Conservation (phyloP, 2,329 filamentous ascomycete genomes). For the Ceratocystis cacaofunesta region DNA sequence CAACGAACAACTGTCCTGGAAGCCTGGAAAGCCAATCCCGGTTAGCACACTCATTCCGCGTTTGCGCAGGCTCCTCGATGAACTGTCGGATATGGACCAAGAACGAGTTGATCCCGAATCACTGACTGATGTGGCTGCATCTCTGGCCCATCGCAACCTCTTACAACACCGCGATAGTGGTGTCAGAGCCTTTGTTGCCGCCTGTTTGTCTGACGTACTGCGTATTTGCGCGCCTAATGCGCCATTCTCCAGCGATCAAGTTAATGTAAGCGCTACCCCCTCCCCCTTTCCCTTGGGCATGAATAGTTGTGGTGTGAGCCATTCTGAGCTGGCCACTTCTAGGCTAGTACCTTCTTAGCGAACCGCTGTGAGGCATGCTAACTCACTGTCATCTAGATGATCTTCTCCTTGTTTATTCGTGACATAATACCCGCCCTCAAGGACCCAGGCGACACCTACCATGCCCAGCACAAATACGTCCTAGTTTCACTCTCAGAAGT, state of each 20-base stretch:
- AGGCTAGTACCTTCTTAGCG: too few species aligned
- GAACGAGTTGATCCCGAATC: slow-evolving; percentile 72
- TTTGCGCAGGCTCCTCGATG: slow-evolving; percentile 64
- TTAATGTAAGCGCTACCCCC: slow-evolving; percentile 50
- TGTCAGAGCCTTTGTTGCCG: slow-evolving; percentile 75
- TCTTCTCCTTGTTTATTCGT: slow-evolving; percentile 78
- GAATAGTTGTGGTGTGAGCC: background rate
- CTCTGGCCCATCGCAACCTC: slow-evolving; percentile 68
- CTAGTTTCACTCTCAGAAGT: slow-evolving; percentile 78
- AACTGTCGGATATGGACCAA: slow-evolving; percentile 75
- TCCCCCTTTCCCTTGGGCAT: too few species aligned
- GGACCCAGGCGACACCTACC: slow-evolving; percentile 78
- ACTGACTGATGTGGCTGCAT: slow-evolving; percentile 68
- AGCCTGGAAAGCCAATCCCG: slow-evolving; percentile 75
- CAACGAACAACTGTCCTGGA: slow-evolving; percentile 77
- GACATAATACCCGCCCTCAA: slow-evolving; percentile 72
- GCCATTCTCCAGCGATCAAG: slow-evolving; percentile 75
- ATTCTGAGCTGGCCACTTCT: background rate
- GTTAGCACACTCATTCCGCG: slow-evolving; percentile 69
- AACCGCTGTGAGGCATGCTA: slow-evolving; percentile 16
- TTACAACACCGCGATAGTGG: slow-evolving; percentile 86
- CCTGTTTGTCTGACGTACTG: slow-evolving; percentile 85
- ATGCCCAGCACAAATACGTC: slow-evolving; percentile 83
- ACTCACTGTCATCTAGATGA: slow-evolving; percentile 46
- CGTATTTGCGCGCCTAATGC: slow-evolving; percentile 87